Base-by-base conservation (phyloP, 2,329 filamentous ascomycete genomes). In the Phyllosticta capitalensis region DNA sequence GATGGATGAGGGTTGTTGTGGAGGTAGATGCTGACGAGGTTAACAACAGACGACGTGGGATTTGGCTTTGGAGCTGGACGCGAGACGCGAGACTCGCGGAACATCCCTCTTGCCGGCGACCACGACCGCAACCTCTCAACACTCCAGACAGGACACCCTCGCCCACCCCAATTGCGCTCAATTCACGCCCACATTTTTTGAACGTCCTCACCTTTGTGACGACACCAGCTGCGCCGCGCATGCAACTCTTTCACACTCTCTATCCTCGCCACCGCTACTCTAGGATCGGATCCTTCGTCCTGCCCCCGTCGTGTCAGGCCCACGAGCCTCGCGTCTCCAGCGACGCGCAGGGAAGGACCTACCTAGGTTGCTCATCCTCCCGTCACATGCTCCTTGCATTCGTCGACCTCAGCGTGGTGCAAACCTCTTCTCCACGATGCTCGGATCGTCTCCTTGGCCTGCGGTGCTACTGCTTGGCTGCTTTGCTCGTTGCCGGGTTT, bases 281-380 rank as follows among this genome's bases (percentile, higher is more conserved):
- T 51, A 59, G 56, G 58, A 55, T 59, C 53, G 58, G 58, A 59
- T 55, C 58, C 52, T 54, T 52, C 56, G 50, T 54, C 52, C 45
- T n/a, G 19, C 38, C 54, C 55, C 49, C 22, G 50, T 22, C 20
- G 50, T 20, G 26, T 52, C 28, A 51, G 30, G 49, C 51, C 52
- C 33, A 50, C 55, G 54, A 48, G 52, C 51, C 55, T 59, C 51
- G 24, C 55, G 22, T 22, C 26, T n/a, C 28, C 55, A 19, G 6
- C 26, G 17, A 26, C 24, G 9, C 48, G 55, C 49, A 53, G 49
- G 50, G 49, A 58, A n/a, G 19, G 9, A 26, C 56, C 49, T 33
- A 52, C 20, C 28, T 20, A 19, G 22, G 30, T 33, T 21, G 51
- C 52, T 17, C 9, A 30, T 20, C 24, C 24, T 26, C 3, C 24